Percentiles rank a stretch among this genome's conserved stretches.
Conservation (phyloP, 192 early-diverging fungal species). For the Polychytrium aggregatum region DNA sequence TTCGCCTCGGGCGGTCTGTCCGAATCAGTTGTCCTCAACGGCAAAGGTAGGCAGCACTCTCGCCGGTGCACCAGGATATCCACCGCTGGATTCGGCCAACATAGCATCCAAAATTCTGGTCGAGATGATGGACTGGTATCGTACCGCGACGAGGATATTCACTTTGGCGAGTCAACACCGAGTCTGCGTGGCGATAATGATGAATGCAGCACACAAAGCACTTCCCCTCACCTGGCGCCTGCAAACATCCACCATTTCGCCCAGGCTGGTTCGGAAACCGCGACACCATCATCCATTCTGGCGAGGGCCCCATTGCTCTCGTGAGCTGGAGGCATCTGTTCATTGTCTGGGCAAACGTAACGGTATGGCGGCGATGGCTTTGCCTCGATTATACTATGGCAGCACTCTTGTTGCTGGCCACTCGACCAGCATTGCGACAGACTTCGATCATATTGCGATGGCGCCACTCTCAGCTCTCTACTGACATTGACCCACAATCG, state of each 20-base stretch:
- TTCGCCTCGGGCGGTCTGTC: constrained; percentile 87
- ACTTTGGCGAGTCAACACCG: too few species aligned
- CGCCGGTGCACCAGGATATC: too few species aligned
- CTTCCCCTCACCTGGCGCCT: too few species aligned
- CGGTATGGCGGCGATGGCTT: constrained; percentile 17
- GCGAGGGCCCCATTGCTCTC: constrained; percentile 79
- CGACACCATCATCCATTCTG: constrained; percentile 70
- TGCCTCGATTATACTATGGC: not conserved
- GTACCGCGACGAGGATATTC: too few species aligned
- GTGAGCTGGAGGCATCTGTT: constrained; percentile 73
- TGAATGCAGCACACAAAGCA: too few species aligned
- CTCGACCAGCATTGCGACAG: too few species aligned
- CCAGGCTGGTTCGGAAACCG: constrained; percentile 77
- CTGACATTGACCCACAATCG: not conserved
- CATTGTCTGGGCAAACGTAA: constrained; percentile 94
- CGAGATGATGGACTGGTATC: too few species aligned
- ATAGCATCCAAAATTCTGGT: too few species aligned
- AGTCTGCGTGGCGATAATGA: too few species aligned
- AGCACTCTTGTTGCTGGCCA: not conserved
- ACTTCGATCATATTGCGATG: not conserved
- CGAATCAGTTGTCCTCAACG: constrained; percentile 73
- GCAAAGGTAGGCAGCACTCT: constrained; percentile 65
- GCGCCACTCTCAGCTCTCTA: not conserved
- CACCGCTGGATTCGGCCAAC: too few species aligned
- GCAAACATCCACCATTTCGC: not conserved